Evolutionary conservation across 805 yeast species (phyloP).

Genomic region (Blastobotrys muscicola): DNA sequence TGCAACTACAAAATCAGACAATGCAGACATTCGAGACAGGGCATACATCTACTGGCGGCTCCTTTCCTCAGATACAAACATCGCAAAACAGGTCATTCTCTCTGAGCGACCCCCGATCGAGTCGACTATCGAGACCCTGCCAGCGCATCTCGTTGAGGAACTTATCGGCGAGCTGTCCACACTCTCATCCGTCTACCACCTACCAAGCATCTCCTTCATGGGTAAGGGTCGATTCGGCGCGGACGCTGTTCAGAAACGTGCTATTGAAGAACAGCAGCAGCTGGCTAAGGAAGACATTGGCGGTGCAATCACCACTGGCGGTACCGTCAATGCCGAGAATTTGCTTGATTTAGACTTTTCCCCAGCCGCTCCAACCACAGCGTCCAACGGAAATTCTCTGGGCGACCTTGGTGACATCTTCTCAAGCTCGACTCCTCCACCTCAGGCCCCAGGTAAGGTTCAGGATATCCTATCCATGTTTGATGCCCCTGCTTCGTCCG

Average conservation of each 20-base stretch:
- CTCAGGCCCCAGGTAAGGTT: slow-evolving; percentile 11
- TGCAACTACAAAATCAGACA: slow-evolving; percentile 67
- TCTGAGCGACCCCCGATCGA: slow-evolving; percentile 61
- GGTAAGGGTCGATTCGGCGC: slow-evolving; percentile 34
- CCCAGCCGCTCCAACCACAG: slow-evolving; percentile 23
- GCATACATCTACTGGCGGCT: slow-evolving; percentile 86
- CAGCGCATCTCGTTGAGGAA: slow-evolving; percentile 56
- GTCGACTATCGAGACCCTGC: slow-evolving; percentile 62
- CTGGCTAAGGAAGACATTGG: slow-evolving; percentile 61
- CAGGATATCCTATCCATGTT: slow-evolving; percentile 43
- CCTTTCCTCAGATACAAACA: slow-evolving; percentile 68
- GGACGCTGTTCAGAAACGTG: slow-evolving; percentile 35
- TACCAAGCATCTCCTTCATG: slow-evolving; percentile 61
- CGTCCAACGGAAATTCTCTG: slow-evolving; percentile 35
- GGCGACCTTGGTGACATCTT: slow-evolving; percentile 72
- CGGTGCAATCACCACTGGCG: slow-evolving; percentile 23
- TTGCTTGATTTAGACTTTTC: slow-evolving; percentile 79
- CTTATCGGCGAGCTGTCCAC: slow-evolving; percentile 71
- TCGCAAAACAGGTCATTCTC: slow-evolving; percentile 53
- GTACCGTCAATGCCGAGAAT: slow-evolving; percentile 61
- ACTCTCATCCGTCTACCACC: slow-evolving; percentile 81
- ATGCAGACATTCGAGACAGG: slow-evolving; percentile 82
- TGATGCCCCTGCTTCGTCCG: slow-evolving; percentile 9
- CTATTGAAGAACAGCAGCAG: slow-evolving; percentile 67
- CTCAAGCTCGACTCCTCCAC: slow-evolving; percentile 14